Percentiles rank a stretch among this genome's conserved stretches.
These are phyloP conservation scores for Haplosporangium gracile DNA, from an alignment of 192 early-diverging fungal genomes.

Conservation along the genomic window DNA sequence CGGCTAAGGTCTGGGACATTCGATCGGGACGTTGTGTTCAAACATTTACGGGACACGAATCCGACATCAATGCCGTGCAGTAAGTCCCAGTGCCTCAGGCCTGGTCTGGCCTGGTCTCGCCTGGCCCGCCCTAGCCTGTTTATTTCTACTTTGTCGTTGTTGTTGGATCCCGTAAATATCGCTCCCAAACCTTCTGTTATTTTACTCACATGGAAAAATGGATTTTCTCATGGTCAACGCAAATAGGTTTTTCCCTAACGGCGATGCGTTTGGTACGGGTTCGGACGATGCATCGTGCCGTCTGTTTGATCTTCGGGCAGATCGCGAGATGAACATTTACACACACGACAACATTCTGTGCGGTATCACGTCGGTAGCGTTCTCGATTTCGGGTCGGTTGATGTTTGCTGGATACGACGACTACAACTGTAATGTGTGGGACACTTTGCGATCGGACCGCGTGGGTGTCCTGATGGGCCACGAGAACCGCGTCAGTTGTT, in stretches of 20 bases:
- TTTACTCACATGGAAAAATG: neutral
- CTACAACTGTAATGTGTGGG: slow-evolving; percentile 99
- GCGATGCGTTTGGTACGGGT: slow-evolving; percentile 97
- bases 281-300: slow-evolving; percentile 99
- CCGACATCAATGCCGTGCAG: slow-evolving; percentile 99
- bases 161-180: too few relatives aligned
- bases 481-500: slow-evolving; percentile 97
- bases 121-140: neutral
- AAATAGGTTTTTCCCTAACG: slow-evolving; percentile 96
- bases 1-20: slow-evolving; percentile 99
- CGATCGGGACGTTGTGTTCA: slow-evolving; percentile 96
- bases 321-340: slow-evolving; percentile 98
- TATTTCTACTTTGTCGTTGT: too few relatives aligned
- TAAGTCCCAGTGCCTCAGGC: slow-evolving; percentile 54
- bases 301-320: slow-evolving; percentile 97
- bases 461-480: slow-evolving; percentile 94
- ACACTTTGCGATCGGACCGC: slow-evolving; percentile 95
- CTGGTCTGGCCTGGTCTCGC: neutral
- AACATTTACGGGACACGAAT: slow-evolving; percentile 98
- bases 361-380: slow-evolving; percentile 98
- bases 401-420: slow-evolving; percentile 99
- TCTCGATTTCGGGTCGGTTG: slow-evolving; percentile 95
- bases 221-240: slow-evolving; percentile 10
- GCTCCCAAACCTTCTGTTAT: neutral
- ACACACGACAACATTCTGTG: slow-evolving; percentile 99